Conservation (phyloP, 768 basidiomycete species). For the Mrakia hoshinonis region DNA sequence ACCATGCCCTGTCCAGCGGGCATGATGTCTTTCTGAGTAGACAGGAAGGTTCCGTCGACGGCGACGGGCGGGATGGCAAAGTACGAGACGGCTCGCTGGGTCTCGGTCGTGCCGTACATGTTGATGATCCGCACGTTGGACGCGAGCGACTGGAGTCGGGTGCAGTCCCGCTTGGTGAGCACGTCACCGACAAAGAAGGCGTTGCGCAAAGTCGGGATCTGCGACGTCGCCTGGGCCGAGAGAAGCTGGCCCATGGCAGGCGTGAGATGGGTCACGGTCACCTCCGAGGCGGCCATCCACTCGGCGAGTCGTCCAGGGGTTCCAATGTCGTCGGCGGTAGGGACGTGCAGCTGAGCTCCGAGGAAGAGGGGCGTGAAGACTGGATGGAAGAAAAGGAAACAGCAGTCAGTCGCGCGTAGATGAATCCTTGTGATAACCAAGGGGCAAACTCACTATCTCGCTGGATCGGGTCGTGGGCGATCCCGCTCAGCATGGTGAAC, state of each 20-base stretch:
- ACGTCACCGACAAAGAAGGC: slow-evolving; percentile 99
- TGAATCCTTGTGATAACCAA: too few relatives aligned
- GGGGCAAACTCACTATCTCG: slow-evolving; percentile 71
- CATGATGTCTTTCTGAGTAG: slow-evolving; percentile 93
- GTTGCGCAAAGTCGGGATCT: slow-evolving; percentile 74
- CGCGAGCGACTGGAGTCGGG: slow-evolving; percentile 84
- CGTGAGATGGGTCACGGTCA: slow-evolving; percentile 94
- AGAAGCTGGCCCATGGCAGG: slow-evolving; percentile 99
- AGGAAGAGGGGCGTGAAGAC: slow-evolving; percentile 99
- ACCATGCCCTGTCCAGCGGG: slow-evolving; percentile 96
- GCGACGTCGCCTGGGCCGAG: slow-evolving; percentile 70
- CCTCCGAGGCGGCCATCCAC: slow-evolving; percentile 89
- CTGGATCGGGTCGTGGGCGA: slow-evolving; percentile 98
- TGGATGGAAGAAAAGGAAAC: slow-evolving; percentile 39
- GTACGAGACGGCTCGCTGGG: slow-evolving; percentile 96
- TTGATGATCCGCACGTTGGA: slow-evolving; percentile 90
- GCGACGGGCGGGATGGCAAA: slow-evolving; percentile 80
- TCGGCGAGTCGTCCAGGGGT: slow-evolving; percentile 92
- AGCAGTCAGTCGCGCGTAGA: background rate
- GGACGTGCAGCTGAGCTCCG: slow-evolving; percentile 88
- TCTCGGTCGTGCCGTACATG: slow-evolving; percentile 99
- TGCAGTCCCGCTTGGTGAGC: slow-evolving; percentile 94
- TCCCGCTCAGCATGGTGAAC: slow-evolving; percentile 98
- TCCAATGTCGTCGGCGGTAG: slow-evolving; percentile 92
- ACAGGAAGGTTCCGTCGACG: slow-evolving; percentile 78